phyloP scores from a whole-genome alignment of 768 basidiomycete species.

The Tulasnella sp. region DNA sequence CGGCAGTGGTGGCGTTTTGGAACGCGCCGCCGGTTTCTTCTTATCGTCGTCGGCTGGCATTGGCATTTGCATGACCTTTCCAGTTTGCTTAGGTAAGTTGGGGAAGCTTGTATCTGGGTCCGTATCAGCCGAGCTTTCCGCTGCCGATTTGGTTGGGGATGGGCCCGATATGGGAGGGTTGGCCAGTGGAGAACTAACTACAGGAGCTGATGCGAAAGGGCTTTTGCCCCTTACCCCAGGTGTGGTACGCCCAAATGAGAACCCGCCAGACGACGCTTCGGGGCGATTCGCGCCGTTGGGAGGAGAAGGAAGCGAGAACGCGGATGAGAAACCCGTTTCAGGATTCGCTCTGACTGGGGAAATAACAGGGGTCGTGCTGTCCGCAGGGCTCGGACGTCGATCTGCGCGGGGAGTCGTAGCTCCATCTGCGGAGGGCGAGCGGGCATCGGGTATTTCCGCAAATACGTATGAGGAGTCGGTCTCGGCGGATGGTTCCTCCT shows the following conservation, averaged over 20 bases:
- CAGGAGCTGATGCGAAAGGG: conserved; percentile 12
- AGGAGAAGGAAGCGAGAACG: conserved; percentile 43
- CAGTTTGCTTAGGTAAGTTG: not conserved
- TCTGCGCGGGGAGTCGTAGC: conserved; percentile 7
- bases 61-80: conserved; percentile 9
- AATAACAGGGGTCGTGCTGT: conserved; percentile 29
- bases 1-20: conserved; percentile 26
- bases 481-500: conserved; percentile 1
- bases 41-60: conserved; percentile 18
- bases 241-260: conserved; percentile 13
- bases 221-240: not conserved
- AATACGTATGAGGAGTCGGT: conserved; percentile 16
- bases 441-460: conserved; percentile 35
- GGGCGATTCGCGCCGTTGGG: conserved; percentile 17
- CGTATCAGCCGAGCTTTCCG: not conserved
- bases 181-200: conserved; percentile 28
- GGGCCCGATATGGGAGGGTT: conserved; percentile 20
- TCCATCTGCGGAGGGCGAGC: not conserved
- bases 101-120: not conserved
- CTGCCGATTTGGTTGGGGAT: conserved; percentile 20
- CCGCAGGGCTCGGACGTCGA: not conserved
- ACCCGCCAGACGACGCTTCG: conserved; percentile 13
- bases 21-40: not conserved
- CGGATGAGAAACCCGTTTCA: not conserved
- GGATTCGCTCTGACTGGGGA: conserved; percentile 33